Base-by-base conservation (phyloP, 2,329 filamentous ascomycete species). In the Blastomyces silverae region DNA sequence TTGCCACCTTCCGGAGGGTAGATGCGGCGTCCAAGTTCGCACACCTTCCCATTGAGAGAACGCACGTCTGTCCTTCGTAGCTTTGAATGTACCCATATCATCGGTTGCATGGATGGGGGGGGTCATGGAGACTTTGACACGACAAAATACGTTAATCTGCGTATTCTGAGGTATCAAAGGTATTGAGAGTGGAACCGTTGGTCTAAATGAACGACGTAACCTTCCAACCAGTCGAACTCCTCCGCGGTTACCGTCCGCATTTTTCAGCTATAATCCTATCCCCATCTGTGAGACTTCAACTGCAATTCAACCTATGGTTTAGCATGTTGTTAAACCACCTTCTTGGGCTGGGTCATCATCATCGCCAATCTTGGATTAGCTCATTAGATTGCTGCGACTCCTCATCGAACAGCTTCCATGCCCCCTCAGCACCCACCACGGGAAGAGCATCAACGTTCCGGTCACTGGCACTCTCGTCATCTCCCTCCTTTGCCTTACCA, bases 371-470 rank as follows among this genome's bases (percentile, higher is more conserved):
- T 11, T 11, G 15, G 7, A 67, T 60, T 11, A 67, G 42, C 17
- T 52, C 28, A 55, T 67, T 67, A 50, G 64, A 65, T 63, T 67
- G 64, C 50, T 66, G 69, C 34, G 66, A 69, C n/a, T 70, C 65
- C 46, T 73, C 61, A 25, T 76, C 70, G 48, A 73, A 61, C 4
- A 75, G 70, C 66, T 73, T 74, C 63, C 66, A 70, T 22, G 74
- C 75, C 55, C 72, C 75, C 64, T 75, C 73, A n/a, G 56, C 68
- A 20, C 74, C 77, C 62, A 74, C 68, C 55, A 78, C 75, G 8
- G 77, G 77, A 39, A 78, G 64, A 46, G 70, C 67, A 53, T 73
- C 66, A 50, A 75, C 70, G 44, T 46, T 37, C 42, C 42, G 8
- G 48, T 50, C n/a, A 50, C 10, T 50, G 11, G 13, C 13, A 4